Base-by-base conservation (phyloP, 352 stramenopile genomes). In the Globisporangium abappressorium region DNA sequence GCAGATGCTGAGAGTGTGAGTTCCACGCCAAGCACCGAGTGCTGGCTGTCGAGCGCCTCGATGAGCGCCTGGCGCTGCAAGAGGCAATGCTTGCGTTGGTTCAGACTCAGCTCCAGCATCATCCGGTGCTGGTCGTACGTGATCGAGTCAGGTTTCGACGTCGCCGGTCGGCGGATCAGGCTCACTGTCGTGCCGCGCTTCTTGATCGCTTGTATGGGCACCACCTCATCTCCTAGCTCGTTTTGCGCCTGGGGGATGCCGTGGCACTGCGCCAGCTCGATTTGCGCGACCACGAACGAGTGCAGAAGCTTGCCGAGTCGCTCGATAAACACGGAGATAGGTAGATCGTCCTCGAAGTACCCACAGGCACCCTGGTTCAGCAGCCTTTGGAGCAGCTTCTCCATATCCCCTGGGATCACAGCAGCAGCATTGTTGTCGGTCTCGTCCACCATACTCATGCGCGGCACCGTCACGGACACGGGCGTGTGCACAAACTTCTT, bases 41-140 rank as follows among this genome's bases (percentile, higher is more conserved):
- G 80, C 15, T 74, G 76, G 26, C 68, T 79, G 4, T 71, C 71
- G 12, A 91, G 68, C 5, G 72, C 77, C 15, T 79, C 33, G 14
- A 75, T 66, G 3, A 91, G 72, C 34, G 75, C 67, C 49, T 87
- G 76, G 2, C 77, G 81, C 64, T 89, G 74, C 34, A 71, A 68
- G 11, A 83, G 62, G 53, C 84, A 91, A 57, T 87, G 80, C 43
- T 89, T 87, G 11, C 80, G 78, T 68, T 91, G 84, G 18, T 85
- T 87, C 4, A 93, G 68, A 68, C 70, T 81, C 22, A 93, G 72
- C 66, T 93, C 82, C n/a, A 93, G 55, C 58, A 93, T 60, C 73
- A 93, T 91, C 12, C 73, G 77, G 3, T 81, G 65, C 63, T 82
- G 81, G 60, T 92, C 84, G 22, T 87, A 91, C 15, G 70, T 77